Evolutionary conservation across 1,139 yeast genomes (phyloP).

Genomic region (Candida sanyaensis): DNA sequence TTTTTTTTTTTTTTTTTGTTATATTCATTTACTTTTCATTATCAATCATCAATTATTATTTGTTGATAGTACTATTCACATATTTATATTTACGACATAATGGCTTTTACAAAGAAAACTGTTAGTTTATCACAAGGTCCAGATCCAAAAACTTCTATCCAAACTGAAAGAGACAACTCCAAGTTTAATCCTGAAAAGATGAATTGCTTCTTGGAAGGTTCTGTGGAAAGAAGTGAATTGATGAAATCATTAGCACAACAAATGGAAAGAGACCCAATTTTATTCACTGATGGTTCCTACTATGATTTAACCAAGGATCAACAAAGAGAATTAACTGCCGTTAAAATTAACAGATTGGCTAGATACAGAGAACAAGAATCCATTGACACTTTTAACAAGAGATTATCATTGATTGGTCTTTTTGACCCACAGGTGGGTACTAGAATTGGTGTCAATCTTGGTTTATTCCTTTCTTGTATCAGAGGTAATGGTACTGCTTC

Average conservation of each 20-base stretch:
- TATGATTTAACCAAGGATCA: conserved; percentile 40
- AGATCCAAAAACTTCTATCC: conserved; percentile 35
- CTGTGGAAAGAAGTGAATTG: conserved; percentile 31
- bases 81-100: conserved; percentile 6
- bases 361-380: conserved; percentile 41
- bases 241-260: conserved; percentile 32
- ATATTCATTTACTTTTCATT: not conserved
- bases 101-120: conserved; percentile 15
- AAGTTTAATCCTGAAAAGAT: conserved; percentile 33
- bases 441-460: conserved; percentile 62
- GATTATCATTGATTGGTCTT: conserved; percentile 58
- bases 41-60: not conserved
- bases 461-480: conserved; percentile 67
- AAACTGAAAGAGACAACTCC: conserved; percentile 33
- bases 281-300: conserved; percentile 33
- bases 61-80: not conserved
- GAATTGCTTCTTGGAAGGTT: conserved; percentile 46
- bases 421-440: conserved; percentile 61
- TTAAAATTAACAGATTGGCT: conserved; percentile 38
- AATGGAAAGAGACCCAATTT: conserved; percentile 47
- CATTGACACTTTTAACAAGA: conserved; percentile 35
- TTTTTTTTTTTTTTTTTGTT: conserved; percentile 8
- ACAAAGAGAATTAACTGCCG: conserved; percentile 38
- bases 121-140: conserved; percentile 26
- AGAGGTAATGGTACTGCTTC: conserved; percentile 69